A percentile compares a stretch with the other conserved stretches of the same genome.
phyloP scores from a whole-genome alignment of 345 rosid species.

The Rhodamnia rubescens region DNA sequence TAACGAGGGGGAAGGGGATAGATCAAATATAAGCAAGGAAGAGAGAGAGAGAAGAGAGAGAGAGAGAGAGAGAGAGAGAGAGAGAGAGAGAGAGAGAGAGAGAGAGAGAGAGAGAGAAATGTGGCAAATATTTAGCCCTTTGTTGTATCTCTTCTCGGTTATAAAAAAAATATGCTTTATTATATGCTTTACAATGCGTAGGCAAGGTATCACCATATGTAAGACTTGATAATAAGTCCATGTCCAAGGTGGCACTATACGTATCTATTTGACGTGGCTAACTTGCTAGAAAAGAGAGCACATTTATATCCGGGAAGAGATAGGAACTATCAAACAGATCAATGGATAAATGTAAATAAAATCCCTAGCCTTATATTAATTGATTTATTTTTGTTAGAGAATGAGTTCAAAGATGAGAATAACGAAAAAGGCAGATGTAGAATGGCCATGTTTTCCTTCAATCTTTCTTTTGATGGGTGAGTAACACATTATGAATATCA shows the following conservation, averaged over 20 bases:
- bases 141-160: neutral
- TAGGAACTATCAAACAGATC: neutral
- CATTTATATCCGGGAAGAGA: neutral
- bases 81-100: too few relatives aligned
- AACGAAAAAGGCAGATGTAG: neutral
- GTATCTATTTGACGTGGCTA: neutral
- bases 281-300: neutral
- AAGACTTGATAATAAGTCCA: neutral
- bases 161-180: neutral
- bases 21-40: neutral
- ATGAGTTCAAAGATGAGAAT: neutral
- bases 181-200: neutral
- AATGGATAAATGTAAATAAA: neutral
- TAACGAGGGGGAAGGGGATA: neutral
- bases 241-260: neutral
- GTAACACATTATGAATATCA: neutral
- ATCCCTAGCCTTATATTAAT: neutral
- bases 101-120: too few relatives aligned
- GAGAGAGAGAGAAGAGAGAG: too few relatives aligned
- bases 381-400: neutral
- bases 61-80: too few relatives aligned
- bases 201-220: neutral
- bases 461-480: neutral
- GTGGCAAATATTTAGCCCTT: neutral
- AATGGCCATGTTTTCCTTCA: neutral